These are phyloP conservation scores for Triticum timopheevii DNA, from an alignment of 176 grass and related monocot genomes.

Conservation along the genomic window DNA sequence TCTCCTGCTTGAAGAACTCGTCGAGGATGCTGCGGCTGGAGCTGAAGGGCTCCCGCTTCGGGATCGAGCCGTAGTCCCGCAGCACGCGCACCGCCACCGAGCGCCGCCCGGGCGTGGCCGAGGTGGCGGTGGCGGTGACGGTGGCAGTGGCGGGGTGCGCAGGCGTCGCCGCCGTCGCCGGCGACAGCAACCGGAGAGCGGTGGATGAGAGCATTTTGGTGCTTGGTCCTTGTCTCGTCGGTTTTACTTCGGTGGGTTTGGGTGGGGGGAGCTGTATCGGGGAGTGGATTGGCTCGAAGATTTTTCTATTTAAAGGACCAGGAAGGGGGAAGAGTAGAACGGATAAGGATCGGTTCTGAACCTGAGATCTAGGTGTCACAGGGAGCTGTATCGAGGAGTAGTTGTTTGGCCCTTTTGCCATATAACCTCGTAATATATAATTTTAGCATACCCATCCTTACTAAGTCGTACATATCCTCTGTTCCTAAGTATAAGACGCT, in stretches of 20 bases:
- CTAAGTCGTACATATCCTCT: too few species aligned
- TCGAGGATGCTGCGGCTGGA: constrained; percentile 64
- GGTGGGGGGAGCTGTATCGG: neutral
- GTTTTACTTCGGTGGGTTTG: neutral
- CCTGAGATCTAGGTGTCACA: constrained; percentile 18
- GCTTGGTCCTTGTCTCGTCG: neutral
- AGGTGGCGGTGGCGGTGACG: neutral
- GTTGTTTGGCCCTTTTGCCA: neutral
- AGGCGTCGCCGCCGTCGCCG: constrained; percentile 3
- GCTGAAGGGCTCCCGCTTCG: constrained; percentile 74
- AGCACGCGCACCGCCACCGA: constrained; percentile 30
- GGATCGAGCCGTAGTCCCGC: constrained; percentile 71
- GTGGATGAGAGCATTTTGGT: constrained; percentile 56
- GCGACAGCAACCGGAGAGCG: constrained; percentile 37
- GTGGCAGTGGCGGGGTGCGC: neutral
- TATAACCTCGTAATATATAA: neutral
- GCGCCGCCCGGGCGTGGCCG: neutral
- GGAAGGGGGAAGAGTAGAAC: neutral
- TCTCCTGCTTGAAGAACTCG: constrained; percentile 45
- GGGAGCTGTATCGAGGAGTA: too few species aligned
- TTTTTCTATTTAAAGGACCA: constrained; percentile 18
- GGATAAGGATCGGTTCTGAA: constrained; percentile 58
- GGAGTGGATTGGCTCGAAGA: constrained; percentile 6
- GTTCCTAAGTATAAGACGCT: too few species aligned
- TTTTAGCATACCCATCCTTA: neutral